A percentile compares a stretch with the other conserved stretches of the same genome.
phyloP scores from a whole-genome alignment of 305 asterid genomes.

The Andrographis paniculata region DNA sequence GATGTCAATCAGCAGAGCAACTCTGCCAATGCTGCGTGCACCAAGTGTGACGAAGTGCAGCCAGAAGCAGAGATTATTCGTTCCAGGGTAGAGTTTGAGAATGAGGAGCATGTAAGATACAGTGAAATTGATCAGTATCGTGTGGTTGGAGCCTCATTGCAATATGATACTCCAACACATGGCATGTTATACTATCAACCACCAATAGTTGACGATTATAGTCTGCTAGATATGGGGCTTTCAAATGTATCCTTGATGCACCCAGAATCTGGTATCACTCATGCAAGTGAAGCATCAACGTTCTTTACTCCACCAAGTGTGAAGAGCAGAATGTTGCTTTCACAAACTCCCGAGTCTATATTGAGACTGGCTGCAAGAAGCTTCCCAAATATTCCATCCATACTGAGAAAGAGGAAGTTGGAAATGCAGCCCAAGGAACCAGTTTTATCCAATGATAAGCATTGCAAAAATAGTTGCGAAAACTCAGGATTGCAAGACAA shows the following conservation, averaged over 20 bases:
- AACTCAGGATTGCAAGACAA: constrained; percentile 23
- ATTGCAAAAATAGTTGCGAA: constrained; percentile 21
- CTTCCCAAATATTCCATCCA: constrained; percentile 87
- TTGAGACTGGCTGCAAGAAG: constrained; percentile 73
- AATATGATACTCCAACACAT: constrained; percentile 30
- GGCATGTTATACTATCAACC: constrained; percentile 68
- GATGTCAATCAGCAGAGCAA: constrained; percentile 29
- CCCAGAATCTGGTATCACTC: constrained; percentile 35
- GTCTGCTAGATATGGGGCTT: constrained; percentile 27
- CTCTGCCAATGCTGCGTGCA: constrained; percentile 28
- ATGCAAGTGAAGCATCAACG: constrained; percentile 31
- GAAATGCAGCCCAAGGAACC: constrained; percentile 28
- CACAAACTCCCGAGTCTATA: constrained; percentile 75
- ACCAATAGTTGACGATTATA: constrained; percentile 35
- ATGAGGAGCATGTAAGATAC: constrained; percentile 18
- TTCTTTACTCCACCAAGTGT: constrained; percentile 59
- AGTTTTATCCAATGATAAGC: constrained; percentile 16
- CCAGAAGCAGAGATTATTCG: constrained; percentile 31
- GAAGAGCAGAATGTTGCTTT: constrained; percentile 26
- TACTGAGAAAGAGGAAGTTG: constrained; percentile 62
- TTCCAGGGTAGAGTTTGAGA: constrained; percentile 24
- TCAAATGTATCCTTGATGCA: constrained; percentile 30
- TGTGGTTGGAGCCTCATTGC: constrained; percentile 27
- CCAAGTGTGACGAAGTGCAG: constrained; percentile 24
- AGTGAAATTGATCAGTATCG: constrained; percentile 31